Evolutionary conservation across 768 basidiomycete species (phyloP), one percentile per base, ranked within the genome.

Genomic region (Lactarius hengduanensis): DNA sequence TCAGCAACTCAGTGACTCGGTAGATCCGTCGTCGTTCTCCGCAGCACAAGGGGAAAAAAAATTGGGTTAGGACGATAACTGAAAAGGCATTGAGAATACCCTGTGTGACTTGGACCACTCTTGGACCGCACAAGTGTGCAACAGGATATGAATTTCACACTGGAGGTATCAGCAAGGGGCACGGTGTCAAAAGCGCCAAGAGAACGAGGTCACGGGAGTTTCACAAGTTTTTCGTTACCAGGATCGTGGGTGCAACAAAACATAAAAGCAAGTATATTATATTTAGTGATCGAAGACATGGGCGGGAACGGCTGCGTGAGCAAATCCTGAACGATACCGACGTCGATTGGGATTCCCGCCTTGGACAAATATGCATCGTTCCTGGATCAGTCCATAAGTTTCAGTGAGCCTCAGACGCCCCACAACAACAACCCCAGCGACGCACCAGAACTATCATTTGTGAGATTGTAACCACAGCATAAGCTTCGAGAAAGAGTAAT

Each of bases 331-430:
- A 81, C 73, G 64, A 84, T 75, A 4, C 74, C 73, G 36, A 58
- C 67, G 71, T 84, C 80, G 54, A 80, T 68, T 16, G 79, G 77
- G 18, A 85, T 82, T 58, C 76, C 74, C 5, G 78, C 80, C 15
- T 72, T 74, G 32, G 62, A 68, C 34, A 86, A 77, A 70, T 85
- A 85, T 9, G 79, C 79, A 69, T 84, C 81, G 68, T 85, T 85
- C 85, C 84, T 84, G 70, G 20, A 50, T 34, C 40, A 30, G 1
- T 22, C 9, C 69, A 62, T 30, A 20, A 50, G 40, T 50, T 22
- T 69, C 55, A 38, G 18, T 64, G 28, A 26, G 10, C 9, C 10
- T 32, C 13, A 59, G 18, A 47, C 36, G 20, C 32, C 13, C 59
- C 22, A 20, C 26, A 41, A 53, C 32, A 56, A 38, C 18, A 10